phyloP scores from a whole-genome alignment of 768 basidiomycete species.

The Podaxis rugospora region DNA sequence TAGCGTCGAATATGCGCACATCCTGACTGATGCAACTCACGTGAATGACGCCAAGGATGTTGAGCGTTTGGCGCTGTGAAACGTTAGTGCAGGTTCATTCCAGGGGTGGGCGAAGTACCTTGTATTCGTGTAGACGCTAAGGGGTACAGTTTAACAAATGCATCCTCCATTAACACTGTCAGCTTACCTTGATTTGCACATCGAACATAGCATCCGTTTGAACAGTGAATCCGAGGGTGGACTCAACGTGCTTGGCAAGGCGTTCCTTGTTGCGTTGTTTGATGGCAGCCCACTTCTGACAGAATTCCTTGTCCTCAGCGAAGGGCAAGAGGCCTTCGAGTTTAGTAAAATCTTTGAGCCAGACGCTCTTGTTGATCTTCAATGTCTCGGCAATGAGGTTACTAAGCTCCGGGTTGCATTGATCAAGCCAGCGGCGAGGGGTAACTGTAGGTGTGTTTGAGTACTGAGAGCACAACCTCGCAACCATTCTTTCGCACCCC shows the following conservation, averaged over 20 bases:
- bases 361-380: constrained; percentile 65
- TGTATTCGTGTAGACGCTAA: constrained; percentile 90
- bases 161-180: background rate
- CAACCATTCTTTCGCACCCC: constrained; percentile 49
- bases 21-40: constrained; percentile 34
- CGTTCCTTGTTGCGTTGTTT: constrained; percentile 91
- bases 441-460: constrained; percentile 51
- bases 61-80: constrained; percentile 81
- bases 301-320: constrained; percentile 72
- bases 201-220: constrained; percentile 83
- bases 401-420: constrained; percentile 90
- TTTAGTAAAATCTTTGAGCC: constrained; percentile 80
- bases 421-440: constrained; percentile 89
- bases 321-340: constrained; percentile 74
- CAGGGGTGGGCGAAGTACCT: constrained; percentile 36
- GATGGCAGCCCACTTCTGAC: constrained; percentile 75
- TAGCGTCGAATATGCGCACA: background rate
- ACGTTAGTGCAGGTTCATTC: background rate
- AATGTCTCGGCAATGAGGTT: constrained; percentile 82
- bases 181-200: constrained; percentile 77
- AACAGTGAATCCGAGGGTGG: constrained; percentile 63
- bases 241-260: constrained; percentile 72
- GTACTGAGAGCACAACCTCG: background rate
- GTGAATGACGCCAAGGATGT: constrained; percentile 87
- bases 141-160: background rate